These are phyloP conservation scores for Mycena floridula DNA, from an alignment of 768 basidiomycete species.

Conservation along the genomic window DNA sequence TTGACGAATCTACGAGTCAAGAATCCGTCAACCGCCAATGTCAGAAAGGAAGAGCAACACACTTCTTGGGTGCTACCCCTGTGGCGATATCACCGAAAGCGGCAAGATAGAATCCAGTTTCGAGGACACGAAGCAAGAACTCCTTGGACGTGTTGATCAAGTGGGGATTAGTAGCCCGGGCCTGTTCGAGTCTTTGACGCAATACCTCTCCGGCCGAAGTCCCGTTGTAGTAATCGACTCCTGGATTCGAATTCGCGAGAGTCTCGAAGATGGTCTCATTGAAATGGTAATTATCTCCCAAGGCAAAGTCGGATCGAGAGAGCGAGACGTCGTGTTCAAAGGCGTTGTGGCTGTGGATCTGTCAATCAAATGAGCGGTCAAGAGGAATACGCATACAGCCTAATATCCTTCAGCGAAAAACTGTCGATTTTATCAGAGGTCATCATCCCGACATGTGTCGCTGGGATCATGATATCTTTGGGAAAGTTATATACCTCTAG, in stretches of 20 bases:
- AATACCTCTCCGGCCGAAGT: conserved; percentile 11
- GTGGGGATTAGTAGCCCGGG: conserved; percentile 10
- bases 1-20: conserved; percentile 8
- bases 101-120: conserved; percentile 7
- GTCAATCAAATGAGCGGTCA: too few relatives aligned
- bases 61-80: conserved; percentile 11
- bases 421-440: too few relatives aligned
- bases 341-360: conserved; percentile 8
- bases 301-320: conserved; percentile 11
- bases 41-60: neutral
- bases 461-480: too few relatives aligned
- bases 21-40: neutral
- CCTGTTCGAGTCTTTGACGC: conserved; percentile 7
- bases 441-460: too few relatives aligned
- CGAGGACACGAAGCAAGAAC: conserved; percentile 8
- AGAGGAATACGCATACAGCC: too few relatives aligned
- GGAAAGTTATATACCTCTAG: too few relatives aligned
- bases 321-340: conserved; percentile 14
- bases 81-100: conserved; percentile 12
- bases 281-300: conserved; percentile 11
- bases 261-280: conserved; percentile 13
- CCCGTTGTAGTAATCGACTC: conserved; percentile 11
- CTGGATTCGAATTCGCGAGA: conserved; percentile 12
- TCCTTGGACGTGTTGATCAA: conserved; percentile 13
- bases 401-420: too few relatives aligned